phyloP scores from a whole-genome alignment of 306 rosid genomes.

The cucumber (Cucumis sativus) region Cucumber_9930_V3 NC_026656.2:17425501-17426000 shows the following conservation, averaged over 20 bases:
- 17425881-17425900: slow-evolving; percentile 23
- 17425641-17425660: slow-evolving; percentile 25
- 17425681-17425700: slow-evolving; percentile 51
- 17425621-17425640: slow-evolving; percentile 24
- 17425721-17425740: slow-evolving; percentile 23
- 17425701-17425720: slow-evolving; percentile 20
- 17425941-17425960: slow-evolving; percentile 29
- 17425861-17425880: slow-evolving; percentile 13
- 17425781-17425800: slow-evolving; percentile 22
- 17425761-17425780: slow-evolving; percentile 21
- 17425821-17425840: slow-evolving; percentile 12
- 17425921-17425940: slow-evolving; percentile 23
- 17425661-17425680: slow-evolving; percentile 22
- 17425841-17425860: slow-evolving; percentile 24
- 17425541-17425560: slow-evolving; percentile 16
- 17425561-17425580: slow-evolving; percentile 22
- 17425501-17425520: slow-evolving; percentile 22
- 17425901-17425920: slow-evolving; percentile 18
- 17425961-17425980: slow-evolving; percentile 22
- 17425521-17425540: slow-evolving; percentile 22
- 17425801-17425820: slow-evolving; percentile 24
- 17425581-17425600: slow-evolving; percentile 15
- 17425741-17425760: slow-evolving; percentile 51
- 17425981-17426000: slow-evolving; percentile 23
- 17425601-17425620: slow-evolving; percentile 26